Evolutionary conservation across 2,329 filamentous ascomycete species (phyloP).

Genomic region (Aspergillus oerlinghausenensis): DNA sequence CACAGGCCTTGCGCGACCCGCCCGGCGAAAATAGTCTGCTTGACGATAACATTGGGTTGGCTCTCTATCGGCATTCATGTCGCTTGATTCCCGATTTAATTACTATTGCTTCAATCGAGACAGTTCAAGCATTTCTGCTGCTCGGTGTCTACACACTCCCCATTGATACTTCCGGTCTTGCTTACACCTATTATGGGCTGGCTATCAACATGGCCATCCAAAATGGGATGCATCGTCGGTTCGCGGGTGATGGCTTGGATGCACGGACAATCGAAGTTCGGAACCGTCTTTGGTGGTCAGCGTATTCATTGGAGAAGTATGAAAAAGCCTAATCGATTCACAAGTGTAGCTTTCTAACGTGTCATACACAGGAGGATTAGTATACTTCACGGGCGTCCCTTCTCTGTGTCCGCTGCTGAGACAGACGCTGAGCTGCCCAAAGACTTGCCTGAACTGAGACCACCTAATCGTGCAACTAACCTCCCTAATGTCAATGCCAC

Average conservation of each 20-base stretch:
- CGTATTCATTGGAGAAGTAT: conserved; percentile 50
- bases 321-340: conserved; percentile 2
- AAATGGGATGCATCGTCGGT: conserved; percentile 53
- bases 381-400: conserved; percentile 49
- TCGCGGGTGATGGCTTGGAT: conserved; percentile 38
- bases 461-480: conserved; percentile 30
- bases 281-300: conserved; percentile 52
- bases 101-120: conserved; percentile 49
- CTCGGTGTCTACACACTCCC: conserved; percentile 37
- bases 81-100: conserved; percentile 51
- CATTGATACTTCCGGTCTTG: conserved; percentile 48
- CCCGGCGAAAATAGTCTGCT: conserved; percentile 17
- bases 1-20: background rate
- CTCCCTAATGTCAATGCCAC: conserved; percentile 39
- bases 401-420: conserved; percentile 45
- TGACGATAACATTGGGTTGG: conserved; percentile 47
- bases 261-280: conserved; percentile 44
- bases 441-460: conserved; percentile 36
- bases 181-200: conserved; percentile 50
- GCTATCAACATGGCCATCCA: conserved; percentile 52
- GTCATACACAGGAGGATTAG: conserved; percentile 40
- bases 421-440: conserved; percentile 48
- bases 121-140: conserved; percentile 47
- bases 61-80: conserved; percentile 50
- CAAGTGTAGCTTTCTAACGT: no score